Conservation (phyloP, 371 early-diverging fungal genomes). For the Mucor irregularis region DNA sequence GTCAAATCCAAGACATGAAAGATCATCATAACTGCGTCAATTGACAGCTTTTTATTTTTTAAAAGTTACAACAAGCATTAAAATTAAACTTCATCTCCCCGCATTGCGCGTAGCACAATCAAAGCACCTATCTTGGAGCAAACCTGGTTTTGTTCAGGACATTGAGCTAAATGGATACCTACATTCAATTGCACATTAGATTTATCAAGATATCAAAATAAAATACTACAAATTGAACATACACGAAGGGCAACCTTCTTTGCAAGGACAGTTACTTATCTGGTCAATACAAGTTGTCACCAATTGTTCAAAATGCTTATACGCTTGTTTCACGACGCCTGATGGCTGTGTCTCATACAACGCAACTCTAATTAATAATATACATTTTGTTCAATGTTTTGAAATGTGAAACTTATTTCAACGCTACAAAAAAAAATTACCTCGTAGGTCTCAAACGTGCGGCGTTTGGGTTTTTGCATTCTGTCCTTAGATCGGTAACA, state of each 20-base stretch:
- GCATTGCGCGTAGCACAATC: constrained; percentile 24
- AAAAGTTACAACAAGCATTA: neutral
- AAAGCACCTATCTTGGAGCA: constrained; percentile 44
- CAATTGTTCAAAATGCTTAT: constrained; percentile 34
- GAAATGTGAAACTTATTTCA: neutral
- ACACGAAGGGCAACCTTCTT: constrained; percentile 47
- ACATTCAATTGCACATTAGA: neutral
- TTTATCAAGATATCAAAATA: neutral
- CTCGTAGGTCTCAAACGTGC: constrained; percentile 38
- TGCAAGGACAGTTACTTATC: constrained; percentile 38
- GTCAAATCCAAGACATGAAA: too few species aligned
- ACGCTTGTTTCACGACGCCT: constrained; percentile 35
- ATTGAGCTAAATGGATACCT: constrained; percentile 42
- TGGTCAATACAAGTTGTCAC: constrained; percentile 23
- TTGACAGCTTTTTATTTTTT: too few species aligned
- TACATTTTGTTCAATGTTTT: neutral
- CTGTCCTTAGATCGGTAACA: constrained; percentile 32
- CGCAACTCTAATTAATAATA: constrained; percentile 20
- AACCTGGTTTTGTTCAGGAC: constrained; percentile 45
- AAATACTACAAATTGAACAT: constrained; percentile 10
- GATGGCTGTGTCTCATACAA: constrained; percentile 48
- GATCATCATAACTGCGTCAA: too few species aligned
- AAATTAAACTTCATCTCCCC: neutral
- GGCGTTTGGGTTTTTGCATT: constrained; percentile 54
- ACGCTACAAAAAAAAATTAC: neutral